Conservation (phyloP, 2,329 filamentous ascomycete genomes). For the Fusarium decemcellulare region DNA sequence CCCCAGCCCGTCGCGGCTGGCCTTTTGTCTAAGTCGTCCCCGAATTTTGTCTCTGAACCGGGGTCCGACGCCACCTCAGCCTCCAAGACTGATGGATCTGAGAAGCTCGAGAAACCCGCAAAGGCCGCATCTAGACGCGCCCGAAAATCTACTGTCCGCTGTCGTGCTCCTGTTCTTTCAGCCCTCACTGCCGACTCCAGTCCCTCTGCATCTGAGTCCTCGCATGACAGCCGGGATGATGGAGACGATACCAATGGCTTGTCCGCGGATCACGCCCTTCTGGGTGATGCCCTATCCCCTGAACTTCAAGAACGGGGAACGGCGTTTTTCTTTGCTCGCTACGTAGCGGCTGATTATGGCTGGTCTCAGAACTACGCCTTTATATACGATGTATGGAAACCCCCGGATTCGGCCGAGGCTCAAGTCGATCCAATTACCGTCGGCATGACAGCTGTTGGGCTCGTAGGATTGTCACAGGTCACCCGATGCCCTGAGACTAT, state of each 20-base stretch:
- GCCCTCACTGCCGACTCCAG: constrained; percentile 43
- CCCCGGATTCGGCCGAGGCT: constrained; percentile 51
- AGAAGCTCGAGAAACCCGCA: constrained; percentile 17
- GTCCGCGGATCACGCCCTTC: constrained; percentile 35
- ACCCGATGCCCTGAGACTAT: constrained; percentile 59
- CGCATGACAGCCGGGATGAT: constrained; percentile 39
- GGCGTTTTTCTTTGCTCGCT: constrained; percentile 66
- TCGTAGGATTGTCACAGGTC: constrained; percentile 65
- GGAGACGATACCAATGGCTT: constrained; percentile 24
- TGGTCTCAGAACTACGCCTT: constrained; percentile 67
- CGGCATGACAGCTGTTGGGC: constrained; percentile 68
- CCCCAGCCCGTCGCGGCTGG: constrained; percentile 23
- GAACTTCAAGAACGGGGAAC: constrained; percentile 60
- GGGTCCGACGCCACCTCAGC: constrained; percentile 4
- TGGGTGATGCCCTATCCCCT: constrained; percentile 28
- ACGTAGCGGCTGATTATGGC: constrained; percentile 62
- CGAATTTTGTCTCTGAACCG: constrained; percentile 17
- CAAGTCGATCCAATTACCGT: constrained; percentile 63
- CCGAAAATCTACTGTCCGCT: constrained; percentile 26
- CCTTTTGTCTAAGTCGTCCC: constrained; percentile 18
- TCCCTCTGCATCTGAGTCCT: constrained; percentile 40
- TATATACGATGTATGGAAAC: constrained; percentile 67
- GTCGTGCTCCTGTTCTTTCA: constrained; percentile 41
- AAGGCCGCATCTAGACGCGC: constrained; percentile 19
- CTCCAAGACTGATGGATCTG: constrained; percentile 2